Base-by-base conservation (phyloP, 1,139 yeast species). In the Groenewaldozyma auringiensis region DNA sequence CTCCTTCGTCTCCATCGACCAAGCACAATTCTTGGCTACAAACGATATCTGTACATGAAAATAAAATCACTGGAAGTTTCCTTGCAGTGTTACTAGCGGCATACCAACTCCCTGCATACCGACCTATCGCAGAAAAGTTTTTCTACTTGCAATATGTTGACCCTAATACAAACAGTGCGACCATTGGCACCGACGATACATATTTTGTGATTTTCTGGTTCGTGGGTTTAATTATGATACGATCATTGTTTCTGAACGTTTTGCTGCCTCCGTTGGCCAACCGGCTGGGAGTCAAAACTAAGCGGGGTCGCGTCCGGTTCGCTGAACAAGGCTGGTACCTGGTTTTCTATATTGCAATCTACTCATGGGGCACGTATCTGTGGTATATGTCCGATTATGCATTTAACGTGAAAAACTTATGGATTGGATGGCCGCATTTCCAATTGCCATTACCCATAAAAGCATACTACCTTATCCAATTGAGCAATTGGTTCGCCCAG, bases 311-410 rank as follows among this genome's bases (percentile, higher is more conserved):
- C 40, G 75, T 75, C 44, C 72, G 96, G 51, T 87, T 84, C 59
- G 83, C 87, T 45, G 96, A 88, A 65, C 96, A 87, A 67, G 80
- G 88, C 48, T 88, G 96, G 95, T 70, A 78, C 33, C 64, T 78
- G 32, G 60, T 76, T n/a, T 85, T 82, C 61, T 85, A 79, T 63
- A 53, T 74, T 8, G 54, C 67, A 14, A 75, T 85, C 11, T 81
- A 81, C 63, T 47, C 62, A 1, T 68, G 67, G 52, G 95, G 95
- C 0, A 67, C 76, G 50, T 71, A 69, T 49, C 67, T 87, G 31
- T 79, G 82, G 58, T 66, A 63, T 51, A 54, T 71, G 42, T 76
- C 89, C 3, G 75, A 78, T 1, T 86, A 85, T 66, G 80, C 70
- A 60, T 62, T 73, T 47, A 71, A 81, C 54, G 66, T 78, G 48